These are phyloP conservation scores for Hirschfeldia incana DNA, from an alignment of 345 rosid genomes.

Conservation along the genomic window DNA sequence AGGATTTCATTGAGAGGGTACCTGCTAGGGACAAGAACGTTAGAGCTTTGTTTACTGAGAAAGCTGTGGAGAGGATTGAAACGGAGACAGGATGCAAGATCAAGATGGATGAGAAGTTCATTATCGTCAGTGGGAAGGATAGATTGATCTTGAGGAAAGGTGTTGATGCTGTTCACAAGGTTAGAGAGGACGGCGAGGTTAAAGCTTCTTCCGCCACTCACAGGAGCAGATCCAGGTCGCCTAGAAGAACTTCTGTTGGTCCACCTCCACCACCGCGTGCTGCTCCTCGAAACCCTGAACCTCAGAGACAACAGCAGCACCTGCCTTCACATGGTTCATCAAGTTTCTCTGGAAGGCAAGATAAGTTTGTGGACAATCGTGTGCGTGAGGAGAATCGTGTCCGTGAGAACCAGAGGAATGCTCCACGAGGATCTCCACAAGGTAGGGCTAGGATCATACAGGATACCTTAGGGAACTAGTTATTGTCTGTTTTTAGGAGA, in stretches of 20 bases:
- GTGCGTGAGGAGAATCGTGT: slow-evolving; percentile 53
- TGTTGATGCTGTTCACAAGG: slow-evolving; percentile 91
- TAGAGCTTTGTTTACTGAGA: slow-evolving; percentile 75
- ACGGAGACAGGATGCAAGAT: slow-evolving; percentile 85
- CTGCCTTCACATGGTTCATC: slow-evolving; percentile 52
- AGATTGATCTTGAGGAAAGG: slow-evolving; percentile 88
- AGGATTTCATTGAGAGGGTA: slow-evolving; percentile 91
- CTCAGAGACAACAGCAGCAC: slow-evolving; percentile 55
- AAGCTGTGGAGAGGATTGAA: slow-evolving; percentile 75
- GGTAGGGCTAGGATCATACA: slow-evolving; percentile 80
- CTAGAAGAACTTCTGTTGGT: slow-evolving; percentile 63
- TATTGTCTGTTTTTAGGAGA: slow-evolving; percentile 42
- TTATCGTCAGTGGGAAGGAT: slow-evolving; percentile 94
- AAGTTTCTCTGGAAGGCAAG: slow-evolving; percentile 68
- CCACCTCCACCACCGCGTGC: slow-evolving; percentile 56
- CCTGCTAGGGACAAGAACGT: slow-evolving; percentile 83
- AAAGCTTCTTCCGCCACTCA: slow-evolving; percentile 63
- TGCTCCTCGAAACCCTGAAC: slow-evolving; percentile 58
- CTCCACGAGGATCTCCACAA: slow-evolving; percentile 89
- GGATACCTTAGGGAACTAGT: slow-evolving; percentile 70
- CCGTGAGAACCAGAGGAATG: slow-evolving; percentile 67
- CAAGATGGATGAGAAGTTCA: slow-evolving; percentile 89
- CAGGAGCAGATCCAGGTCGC: slow-evolving; percentile 86
- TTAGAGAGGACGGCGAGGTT: slow-evolving; percentile 69
- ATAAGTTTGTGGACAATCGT: slow-evolving; percentile 67